Evolutionary conservation across 2,329 filamentous ascomycete genomes (phyloP).

Genomic region (Penicillium nordicum): DNA sequence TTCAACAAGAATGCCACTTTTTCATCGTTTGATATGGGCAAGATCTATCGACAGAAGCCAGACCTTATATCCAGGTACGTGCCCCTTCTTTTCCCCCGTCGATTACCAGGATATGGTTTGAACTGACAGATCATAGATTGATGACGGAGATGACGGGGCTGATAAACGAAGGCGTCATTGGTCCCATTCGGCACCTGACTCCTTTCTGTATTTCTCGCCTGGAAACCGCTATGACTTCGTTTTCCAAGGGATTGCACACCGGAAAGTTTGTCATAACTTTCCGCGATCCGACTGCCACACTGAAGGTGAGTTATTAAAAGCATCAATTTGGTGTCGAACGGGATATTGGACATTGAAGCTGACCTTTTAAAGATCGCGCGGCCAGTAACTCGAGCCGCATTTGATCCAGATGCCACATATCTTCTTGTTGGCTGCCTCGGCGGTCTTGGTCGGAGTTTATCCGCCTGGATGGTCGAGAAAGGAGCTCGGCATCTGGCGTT

Average conservation of each 20-base stretch:
- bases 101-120: too few species aligned
- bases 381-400: not conserved
- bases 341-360: not conserved
- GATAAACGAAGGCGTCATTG: not conserved
- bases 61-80: too few species aligned
- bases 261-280: not conserved
- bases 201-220: not conserved
- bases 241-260: not conserved
- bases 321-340: not conserved
- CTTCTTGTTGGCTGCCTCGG: conserved; percentile 16
- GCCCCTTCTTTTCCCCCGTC: too few species aligned
- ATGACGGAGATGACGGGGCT: not conserved
- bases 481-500: conserved; percentile 17
- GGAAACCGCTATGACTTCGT: not conserved
- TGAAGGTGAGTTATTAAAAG: too few species aligned
- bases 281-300: too few species aligned
- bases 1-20: conserved; percentile 10
- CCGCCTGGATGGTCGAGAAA: conserved; percentile 14
- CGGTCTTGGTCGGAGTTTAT: conserved; percentile 13
- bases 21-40: conserved; percentile 3
- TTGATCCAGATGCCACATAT: not conserved
- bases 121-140: too few species aligned
- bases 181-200: not conserved
- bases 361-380: not conserved
- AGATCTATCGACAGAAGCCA: not conserved